These are phyloP conservation scores for Cyclocybe cylindracea DNA, from an alignment of 768 basidiomycete species.

Conservation along the genomic window DNA sequence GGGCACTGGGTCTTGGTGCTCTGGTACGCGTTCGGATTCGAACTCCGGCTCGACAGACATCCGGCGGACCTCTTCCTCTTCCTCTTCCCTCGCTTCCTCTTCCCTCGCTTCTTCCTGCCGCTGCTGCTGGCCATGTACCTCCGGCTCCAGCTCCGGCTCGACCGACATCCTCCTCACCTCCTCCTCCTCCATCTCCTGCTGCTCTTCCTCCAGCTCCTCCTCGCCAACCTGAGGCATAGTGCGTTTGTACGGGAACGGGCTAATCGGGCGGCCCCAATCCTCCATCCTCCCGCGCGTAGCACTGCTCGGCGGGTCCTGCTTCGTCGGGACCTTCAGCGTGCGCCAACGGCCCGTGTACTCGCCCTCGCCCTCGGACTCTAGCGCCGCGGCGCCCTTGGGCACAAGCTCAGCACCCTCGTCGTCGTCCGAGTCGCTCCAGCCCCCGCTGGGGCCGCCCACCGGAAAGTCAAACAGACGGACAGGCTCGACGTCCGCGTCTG, in stretches of 20 bases:
- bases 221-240: slow-evolving; percentile 19
- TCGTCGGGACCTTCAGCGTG: slow-evolving; percentile 57
- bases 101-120: too few relatives aligned
- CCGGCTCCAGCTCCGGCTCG: slow-evolving; percentile 17
- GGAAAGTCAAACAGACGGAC: slow-evolving; percentile 30
- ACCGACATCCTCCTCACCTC: slow-evolving; percentile 13
- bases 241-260: slow-evolving; percentile 54
- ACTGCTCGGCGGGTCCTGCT: slow-evolving; percentile 65
- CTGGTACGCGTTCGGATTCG: slow-evolving; percentile 24
- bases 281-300: slow-evolving; percentile 49
- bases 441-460: slow-evolving; percentile 20
- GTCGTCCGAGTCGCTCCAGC: slow-evolving; percentile 40
- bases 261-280: slow-evolving; percentile 70
- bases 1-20: too few relatives aligned
- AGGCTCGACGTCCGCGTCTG: slow-evolving; percentile 26
- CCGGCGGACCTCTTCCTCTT: slow-evolving; percentile 19
- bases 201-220: too few relatives aligned
- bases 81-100: slow-evolving; percentile 26
- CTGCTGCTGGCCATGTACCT: too few relatives aligned
- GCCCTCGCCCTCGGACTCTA: slow-evolving; percentile 43
- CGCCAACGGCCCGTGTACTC: slow-evolving; percentile 72
- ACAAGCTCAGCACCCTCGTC: slow-evolving; percentile 20
- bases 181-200: slow-evolving; percentile 15
- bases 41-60: slow-evolving; percentile 20
- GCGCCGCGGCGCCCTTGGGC: slow-evolving; percentile 5